Evolutionary conservation across 306 rosid species (phyloP).

Genomic region (Corylus heterophylla): DNA sequence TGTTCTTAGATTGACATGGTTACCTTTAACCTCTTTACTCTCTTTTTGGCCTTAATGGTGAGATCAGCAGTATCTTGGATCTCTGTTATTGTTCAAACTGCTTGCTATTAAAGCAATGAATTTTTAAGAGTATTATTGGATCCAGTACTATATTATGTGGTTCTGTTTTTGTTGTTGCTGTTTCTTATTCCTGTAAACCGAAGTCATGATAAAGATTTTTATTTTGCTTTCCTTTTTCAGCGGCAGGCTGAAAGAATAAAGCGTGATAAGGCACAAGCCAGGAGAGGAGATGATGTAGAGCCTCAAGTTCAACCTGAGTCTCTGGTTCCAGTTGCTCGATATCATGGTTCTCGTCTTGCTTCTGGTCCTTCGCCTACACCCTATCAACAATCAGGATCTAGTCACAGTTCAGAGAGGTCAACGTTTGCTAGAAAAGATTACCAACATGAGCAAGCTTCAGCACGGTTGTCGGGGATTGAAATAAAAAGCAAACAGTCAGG

Average conservation of each 20-base stretch:
- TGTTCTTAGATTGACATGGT: background rate
- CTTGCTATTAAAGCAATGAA: background rate
- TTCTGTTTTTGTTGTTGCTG: background rate
- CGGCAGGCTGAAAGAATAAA: constrained; percentile 83
- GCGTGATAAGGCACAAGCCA: constrained; percentile 73
- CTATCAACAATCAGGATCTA: constrained; percentile 47
- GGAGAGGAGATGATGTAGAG: constrained; percentile 78
- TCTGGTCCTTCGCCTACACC: constrained; percentile 82
- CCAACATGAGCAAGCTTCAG: constrained; percentile 24
- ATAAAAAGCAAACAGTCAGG: constrained; percentile 28
- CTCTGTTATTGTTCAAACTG: background rate
- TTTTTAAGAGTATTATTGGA: constrained; percentile 12
- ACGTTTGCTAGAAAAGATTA: constrained; percentile 23
- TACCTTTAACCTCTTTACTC: background rate
- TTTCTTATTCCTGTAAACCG: background rate
- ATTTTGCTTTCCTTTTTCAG: constrained; percentile 35
- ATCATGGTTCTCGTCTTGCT: constrained; percentile 94
- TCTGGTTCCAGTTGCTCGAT: constrained; percentile 71
- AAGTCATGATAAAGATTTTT: background rate
- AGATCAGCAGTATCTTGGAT: background rate
- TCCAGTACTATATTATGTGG: background rate
- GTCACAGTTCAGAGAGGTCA: constrained; percentile 23
- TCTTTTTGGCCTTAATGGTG: background rate
- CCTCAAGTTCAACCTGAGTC: constrained; percentile 78
- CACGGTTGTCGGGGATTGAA: constrained; percentile 25